Evolutionary conservation across 2,329 filamentous ascomycete species (phyloP).

Genomic region (Neonectria ditissima): DNA sequence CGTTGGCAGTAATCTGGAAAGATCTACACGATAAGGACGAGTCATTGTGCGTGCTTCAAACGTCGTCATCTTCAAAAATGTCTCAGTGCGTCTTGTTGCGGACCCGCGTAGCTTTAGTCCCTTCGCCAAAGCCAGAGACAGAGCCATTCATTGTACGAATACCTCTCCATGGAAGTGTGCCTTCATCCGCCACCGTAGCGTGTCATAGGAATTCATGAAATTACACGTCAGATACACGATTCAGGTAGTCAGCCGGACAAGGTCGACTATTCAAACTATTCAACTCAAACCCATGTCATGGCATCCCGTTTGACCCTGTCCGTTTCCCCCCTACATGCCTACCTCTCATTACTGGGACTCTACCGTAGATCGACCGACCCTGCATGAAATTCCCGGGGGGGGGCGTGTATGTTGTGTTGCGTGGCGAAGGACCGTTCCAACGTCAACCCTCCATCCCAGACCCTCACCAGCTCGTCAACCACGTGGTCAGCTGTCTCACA

Average conservation of each 20-base stretch:
- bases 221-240: constrained; percentile 34
- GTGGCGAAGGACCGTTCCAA: background rate
- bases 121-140: too few species aligned
- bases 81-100: background rate
- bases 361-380: constrained; percentile 10
- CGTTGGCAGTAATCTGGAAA: background rate
- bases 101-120: background rate
- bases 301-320: too few species aligned
- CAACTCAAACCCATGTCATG: constrained; percentile 27
- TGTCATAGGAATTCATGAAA: constrained; percentile 11
- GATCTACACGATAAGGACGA: background rate
- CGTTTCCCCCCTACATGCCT: too few species aligned
- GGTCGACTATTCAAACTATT: constrained; percentile 18
- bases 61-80: background rate
- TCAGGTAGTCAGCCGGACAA: constrained; percentile 31
- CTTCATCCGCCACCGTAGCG: constrained; percentile 15
- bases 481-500: constrained; percentile 38
- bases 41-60: background rate
- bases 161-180: background rate
- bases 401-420: background rate
- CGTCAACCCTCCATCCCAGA: constrained; percentile 6
- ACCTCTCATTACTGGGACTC: too few species aligned
- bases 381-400: constrained; percentile 9
- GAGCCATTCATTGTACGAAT: too few species aligned
- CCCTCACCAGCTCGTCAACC: constrained; percentile 41